Percentiles rank a stretch among this genome's conserved stretches.
These are phyloP conservation scores for Pholiota microspora DNA, from an alignment of 768 basidiomycete species.

Conservation along the genomic window DNA sequence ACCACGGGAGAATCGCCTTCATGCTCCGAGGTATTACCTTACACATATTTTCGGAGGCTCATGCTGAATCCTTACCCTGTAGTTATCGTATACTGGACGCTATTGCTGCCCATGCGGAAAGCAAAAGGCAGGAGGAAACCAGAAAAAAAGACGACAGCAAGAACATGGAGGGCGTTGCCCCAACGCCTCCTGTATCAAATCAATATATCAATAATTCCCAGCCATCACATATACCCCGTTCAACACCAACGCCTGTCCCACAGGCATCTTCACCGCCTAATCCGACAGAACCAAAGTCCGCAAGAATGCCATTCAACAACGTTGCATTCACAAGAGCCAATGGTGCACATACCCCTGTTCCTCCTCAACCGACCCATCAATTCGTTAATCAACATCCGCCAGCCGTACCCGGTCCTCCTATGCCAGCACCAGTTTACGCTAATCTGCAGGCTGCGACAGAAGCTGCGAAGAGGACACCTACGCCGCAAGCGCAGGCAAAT, in stretches of 20 bases:
- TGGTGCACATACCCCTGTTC: slow-evolving; percentile 33
- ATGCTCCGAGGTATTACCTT: slow-evolving; percentile 48
- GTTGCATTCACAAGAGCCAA: slow-evolving; percentile 26
- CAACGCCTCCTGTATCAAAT: slow-evolving; percentile 26
- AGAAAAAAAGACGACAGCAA: no score
- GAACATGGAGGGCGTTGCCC: no score
- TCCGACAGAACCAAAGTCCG: slow-evolving; percentile 26
- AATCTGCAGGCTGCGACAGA: slow-evolving; percentile 34
- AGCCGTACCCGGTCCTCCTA: slow-evolving; percentile 22
- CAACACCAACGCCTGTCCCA: slow-evolving; percentile 30
- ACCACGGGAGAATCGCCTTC: slow-evolving; percentile 48
- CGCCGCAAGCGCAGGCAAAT: slow-evolving; percentile 28
- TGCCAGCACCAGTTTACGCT: slow-evolving; percentile 38
- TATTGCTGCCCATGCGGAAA: slow-evolving; percentile 32
- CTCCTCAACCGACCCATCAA: slow-evolving; percentile 30
- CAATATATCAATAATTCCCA: slow-evolving; percentile 23
- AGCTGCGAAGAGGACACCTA: slow-evolving; percentile 33
- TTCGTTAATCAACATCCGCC: slow-evolving; percentile 33
- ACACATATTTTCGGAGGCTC: background rate
- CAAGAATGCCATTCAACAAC: slow-evolving; percentile 25
- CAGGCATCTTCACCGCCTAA: slow-evolving; percentile 33
- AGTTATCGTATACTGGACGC: slow-evolving; percentile 64
- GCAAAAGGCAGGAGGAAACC: no score
- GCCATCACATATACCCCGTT: slow-evolving; percentile 20
- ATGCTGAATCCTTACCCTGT: slow-evolving; percentile 3